These are phyloP conservation scores for Pyrus communis DNA, from an alignment of 306 rosid species.

Conservation along the genomic window DNA sequence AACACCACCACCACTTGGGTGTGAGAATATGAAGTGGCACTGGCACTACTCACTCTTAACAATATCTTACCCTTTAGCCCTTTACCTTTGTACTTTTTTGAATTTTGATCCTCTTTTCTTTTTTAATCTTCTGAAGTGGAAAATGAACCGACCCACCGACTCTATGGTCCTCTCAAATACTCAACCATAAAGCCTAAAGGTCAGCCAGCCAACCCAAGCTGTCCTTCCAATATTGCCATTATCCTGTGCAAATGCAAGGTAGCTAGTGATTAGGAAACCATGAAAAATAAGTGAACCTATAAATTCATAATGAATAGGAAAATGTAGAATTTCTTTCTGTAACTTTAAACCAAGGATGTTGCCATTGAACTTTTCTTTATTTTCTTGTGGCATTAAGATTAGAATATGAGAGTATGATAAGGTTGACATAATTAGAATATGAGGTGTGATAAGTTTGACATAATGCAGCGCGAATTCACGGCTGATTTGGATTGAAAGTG, in stretches of 20 bases:
- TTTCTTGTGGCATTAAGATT: background rate
- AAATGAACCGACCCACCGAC: conserved; percentile 58
- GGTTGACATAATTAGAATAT: background rate
- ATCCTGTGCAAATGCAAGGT: conserved; percentile 2
- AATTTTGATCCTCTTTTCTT: background rate
- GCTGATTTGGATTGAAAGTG: conserved; percentile 1
- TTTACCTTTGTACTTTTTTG: background rate
- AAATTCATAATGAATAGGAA: conserved; percentile 4
- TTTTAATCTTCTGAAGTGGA: conserved; percentile 22
- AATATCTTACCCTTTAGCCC: conserved; percentile 10
- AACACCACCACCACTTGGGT: conserved; percentile 31
- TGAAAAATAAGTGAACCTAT: conserved; percentile 21
- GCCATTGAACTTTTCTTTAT: no score
- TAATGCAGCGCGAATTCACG: conserved; percentile 17
- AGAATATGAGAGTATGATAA: no score
- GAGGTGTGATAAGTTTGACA: conserved; percentile 17
- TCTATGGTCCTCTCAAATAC: conserved; percentile 25
- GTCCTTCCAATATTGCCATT: conserved; percentile 14
- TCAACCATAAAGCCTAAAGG: conserved; percentile 21
- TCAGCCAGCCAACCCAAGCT: conserved; percentile 26
- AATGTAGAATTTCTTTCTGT: no score
- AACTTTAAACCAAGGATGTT: background rate
- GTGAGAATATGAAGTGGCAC: conserved; percentile 22
- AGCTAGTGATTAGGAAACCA: conserved; percentile 29
- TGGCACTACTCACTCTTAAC: conserved; percentile 41